Conservation (phyloP, 129 eudicot genomes). For the Pulicaria dysenterica region DNA sequence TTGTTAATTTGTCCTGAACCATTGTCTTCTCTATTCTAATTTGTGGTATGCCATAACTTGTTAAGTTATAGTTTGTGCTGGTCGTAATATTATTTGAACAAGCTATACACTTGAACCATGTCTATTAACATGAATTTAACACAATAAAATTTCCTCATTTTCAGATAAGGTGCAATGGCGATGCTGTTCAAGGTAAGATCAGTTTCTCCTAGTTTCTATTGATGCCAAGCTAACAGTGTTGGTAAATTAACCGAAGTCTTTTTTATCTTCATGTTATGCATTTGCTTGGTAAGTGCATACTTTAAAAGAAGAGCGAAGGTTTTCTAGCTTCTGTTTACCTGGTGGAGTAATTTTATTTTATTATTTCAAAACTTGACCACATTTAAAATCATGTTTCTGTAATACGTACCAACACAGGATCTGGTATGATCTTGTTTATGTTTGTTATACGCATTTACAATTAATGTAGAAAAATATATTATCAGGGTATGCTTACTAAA, state of each 20-base stretch:
- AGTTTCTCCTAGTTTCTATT: background rate
- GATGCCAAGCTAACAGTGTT: background rate
- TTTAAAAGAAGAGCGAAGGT: background rate
- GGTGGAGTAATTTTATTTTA: background rate
- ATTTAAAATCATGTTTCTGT: too few relatives aligned
- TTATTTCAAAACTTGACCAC: background rate
- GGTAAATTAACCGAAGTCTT: background rate
- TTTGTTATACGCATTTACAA: too few relatives aligned
- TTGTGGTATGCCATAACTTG: background rate
- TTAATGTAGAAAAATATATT: too few relatives aligned
- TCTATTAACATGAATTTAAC: conserved; percentile 14
- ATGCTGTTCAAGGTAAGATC: conserved; percentile 44
- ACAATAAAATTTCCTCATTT: conserved; percentile 12
- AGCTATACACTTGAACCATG: background rate
- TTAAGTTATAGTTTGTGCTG: background rate
- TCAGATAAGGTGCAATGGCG: conserved; percentile 42
- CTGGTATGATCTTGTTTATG: too few relatives aligned
- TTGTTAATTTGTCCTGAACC: background rate
- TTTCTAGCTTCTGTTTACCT: background rate
- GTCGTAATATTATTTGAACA: background rate
- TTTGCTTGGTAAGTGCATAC: background rate
- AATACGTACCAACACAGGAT: too few relatives aligned
- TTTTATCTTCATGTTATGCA: background rate
- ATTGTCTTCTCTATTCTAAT: background rate
- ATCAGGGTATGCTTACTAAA: too few relatives aligned